Conservation (phyloP, 2,329 filamentous ascomycete species). For the Phaeosphaeria sp. region DNA sequence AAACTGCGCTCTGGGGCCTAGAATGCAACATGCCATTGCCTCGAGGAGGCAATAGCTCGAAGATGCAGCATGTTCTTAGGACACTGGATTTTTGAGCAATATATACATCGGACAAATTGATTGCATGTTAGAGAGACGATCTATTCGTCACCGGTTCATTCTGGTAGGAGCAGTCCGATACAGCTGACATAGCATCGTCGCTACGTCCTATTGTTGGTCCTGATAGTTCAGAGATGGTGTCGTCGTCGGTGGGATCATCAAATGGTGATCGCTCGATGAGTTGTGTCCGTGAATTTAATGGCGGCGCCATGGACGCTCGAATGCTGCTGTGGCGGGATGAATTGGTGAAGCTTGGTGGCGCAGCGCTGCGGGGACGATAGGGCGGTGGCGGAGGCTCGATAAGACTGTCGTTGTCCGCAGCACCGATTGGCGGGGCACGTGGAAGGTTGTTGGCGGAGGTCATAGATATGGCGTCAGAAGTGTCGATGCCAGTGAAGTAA, state of each 20-base stretch:
- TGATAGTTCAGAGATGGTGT: constrained; percentile 37
- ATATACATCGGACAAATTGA: constrained; percentile 15
- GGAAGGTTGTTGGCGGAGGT: constrained; percentile 26
- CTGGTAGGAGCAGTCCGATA: constrained; percentile 44
- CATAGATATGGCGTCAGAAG: constrained; percentile 44
- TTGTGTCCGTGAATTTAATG: constrained; percentile 26
- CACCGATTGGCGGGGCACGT: constrained; percentile 36
- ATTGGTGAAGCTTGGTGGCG: constrained; percentile 33
- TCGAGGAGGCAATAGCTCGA: not conserved
- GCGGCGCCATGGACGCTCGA: constrained; percentile 18
- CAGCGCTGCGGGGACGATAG: constrained; percentile 43
- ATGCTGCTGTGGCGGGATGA: constrained; percentile 44
- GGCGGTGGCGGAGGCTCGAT: constrained; percentile 42
- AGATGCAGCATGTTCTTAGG: not conserved
- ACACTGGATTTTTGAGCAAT: constrained; percentile 9
- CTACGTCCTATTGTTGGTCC: constrained; percentile 22
- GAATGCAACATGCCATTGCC: not conserved
- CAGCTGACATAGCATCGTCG: constrained; percentile 32
- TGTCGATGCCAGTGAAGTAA: constrained; percentile 49
- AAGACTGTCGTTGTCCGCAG: constrained; percentile 34
- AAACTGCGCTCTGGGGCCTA: not conserved
- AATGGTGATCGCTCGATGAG: constrained; percentile 42
- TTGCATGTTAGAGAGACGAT: constrained; percentile 10
- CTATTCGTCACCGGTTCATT: constrained; percentile 30
- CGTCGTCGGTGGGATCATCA: constrained; percentile 38